These are phyloP conservation scores for Hylodesmum podocarpum DNA, from an alignment of 306 rosid genomes.

Conservation along the genomic window DNA sequence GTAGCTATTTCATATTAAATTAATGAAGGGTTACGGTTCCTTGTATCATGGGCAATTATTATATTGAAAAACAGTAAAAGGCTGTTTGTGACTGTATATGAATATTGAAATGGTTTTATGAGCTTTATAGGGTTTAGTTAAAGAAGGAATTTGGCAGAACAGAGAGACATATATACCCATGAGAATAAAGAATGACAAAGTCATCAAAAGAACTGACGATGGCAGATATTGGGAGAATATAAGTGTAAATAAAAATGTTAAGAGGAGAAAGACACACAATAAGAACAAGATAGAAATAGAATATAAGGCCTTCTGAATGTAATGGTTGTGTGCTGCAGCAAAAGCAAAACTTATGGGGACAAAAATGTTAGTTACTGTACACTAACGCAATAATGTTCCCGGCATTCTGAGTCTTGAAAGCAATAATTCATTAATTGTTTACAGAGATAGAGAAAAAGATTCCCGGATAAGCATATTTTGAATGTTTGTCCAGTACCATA, in stretches of 20 bases:
- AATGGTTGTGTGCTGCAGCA: slow-evolving; percentile 46
- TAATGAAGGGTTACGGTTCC: neutral
- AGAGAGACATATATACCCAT: slow-evolving; percentile 27
- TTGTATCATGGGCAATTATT: neutral
- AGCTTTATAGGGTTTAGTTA: slow-evolving; percentile 87
- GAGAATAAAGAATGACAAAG: slow-evolving; percentile 45
- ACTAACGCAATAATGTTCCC: slow-evolving; percentile 43
- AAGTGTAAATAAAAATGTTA: neutral
- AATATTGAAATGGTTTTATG: slow-evolving; percentile 36
- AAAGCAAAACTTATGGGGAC: slow-evolving; percentile 47
- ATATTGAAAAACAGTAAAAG: slow-evolving; percentile 58
- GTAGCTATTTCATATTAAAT: neutral
- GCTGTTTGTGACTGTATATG: slow-evolving; percentile 82
- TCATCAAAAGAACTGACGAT: slow-evolving; percentile 33
- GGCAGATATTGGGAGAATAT: slow-evolving; percentile 38
- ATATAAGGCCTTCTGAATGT: slow-evolving; percentile 38
- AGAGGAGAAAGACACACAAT: slow-evolving; percentile 13
- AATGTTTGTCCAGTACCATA: slow-evolving; percentile 39
- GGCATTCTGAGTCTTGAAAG: slow-evolving; percentile 42
- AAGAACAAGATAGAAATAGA: slow-evolving; percentile 26
- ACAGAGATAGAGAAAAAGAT: slow-evolving; percentile 52
- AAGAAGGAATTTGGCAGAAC: slow-evolving; percentile 68
- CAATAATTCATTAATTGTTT: slow-evolving; percentile 42
- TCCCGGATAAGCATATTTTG: slow-evolving; percentile 71
- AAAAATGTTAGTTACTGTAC: slow-evolving; percentile 48